These are phyloP conservation scores for Monosporascus sp. DNA, from an alignment of 2,329 filamentous ascomycete species.

Conservation along the genomic window DNA sequence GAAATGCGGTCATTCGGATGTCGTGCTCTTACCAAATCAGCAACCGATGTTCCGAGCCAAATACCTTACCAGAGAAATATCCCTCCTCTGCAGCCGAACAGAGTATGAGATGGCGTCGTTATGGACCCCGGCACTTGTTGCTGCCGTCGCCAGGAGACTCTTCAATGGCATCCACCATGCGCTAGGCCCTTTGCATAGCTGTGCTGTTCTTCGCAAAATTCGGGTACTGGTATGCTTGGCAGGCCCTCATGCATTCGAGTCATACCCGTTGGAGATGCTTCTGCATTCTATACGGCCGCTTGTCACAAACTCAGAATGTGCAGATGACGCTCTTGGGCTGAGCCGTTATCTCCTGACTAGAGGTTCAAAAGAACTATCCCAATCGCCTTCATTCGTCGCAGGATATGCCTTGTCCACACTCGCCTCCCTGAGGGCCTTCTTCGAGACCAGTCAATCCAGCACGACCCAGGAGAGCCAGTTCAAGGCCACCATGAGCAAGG, in stretches of 20 bases:
- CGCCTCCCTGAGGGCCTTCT: conserved; percentile 70
- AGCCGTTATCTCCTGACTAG: conserved; percentile 74
- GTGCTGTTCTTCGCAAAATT: conserved; percentile 80
- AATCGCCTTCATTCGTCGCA: conserved; percentile 69
- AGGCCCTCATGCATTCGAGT: conserved; percentile 63
- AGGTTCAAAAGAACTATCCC: conserved; percentile 59
- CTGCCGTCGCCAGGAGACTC: conserved; percentile 69
- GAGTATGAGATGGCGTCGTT: conserved; percentile 59
- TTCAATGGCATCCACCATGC: conserved; percentile 77
- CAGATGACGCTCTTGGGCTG: conserved; percentile 84
- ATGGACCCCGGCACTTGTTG: conserved; percentile 72
- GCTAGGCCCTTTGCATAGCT: conserved; percentile 80
- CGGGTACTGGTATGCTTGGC: conserved; percentile 75
- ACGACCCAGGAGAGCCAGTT: conserved; percentile 84
- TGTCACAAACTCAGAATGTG: conserved; percentile 77
- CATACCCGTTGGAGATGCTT: conserved; percentile 87
- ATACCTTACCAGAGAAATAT: conserved; percentile 68
- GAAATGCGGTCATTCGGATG: conserved; percentile 58
- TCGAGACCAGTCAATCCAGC: conserved; percentile 68
- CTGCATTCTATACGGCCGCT: conserved; percentile 75
- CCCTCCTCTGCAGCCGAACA: conserved; percentile 70
- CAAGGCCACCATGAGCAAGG: conserved; percentile 68
- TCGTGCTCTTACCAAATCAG: conserved; percentile 67
- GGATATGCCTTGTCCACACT: conserved; percentile 76
- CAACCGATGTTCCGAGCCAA: conserved; percentile 82